phyloP scores from a whole-genome alignment of 2,329 filamentous ascomycete genomes.

The Venturia nashicola region DNA sequence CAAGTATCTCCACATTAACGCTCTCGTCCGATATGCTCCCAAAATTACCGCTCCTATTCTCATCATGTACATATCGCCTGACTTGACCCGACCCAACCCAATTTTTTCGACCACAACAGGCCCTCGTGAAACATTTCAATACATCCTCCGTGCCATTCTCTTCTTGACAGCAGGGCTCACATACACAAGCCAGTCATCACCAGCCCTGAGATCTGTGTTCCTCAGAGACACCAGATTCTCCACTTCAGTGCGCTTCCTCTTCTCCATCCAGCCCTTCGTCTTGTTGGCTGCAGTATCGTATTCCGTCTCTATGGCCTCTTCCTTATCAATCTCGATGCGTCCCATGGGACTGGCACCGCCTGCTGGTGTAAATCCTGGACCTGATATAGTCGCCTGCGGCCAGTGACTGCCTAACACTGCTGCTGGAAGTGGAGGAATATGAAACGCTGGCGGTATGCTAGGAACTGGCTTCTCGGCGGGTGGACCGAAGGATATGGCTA shows the following conservation, averaged over 20 bases:
- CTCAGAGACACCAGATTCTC: neutral
- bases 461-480: neutral
- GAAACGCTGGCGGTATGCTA: constrained; percentile 7
- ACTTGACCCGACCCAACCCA: neutral
- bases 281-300: neutral
- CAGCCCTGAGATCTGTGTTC: constrained; percentile 9
- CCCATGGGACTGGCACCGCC: neutral
- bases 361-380: neutral
- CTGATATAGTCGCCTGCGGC: neutral
- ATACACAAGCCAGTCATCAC: constrained; percentile 10
- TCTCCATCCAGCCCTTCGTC: constrained; percentile 9
- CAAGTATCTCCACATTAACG: neutral
- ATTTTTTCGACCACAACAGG: neutral
- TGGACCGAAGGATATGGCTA: constrained; percentile 9
- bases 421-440: neutral
- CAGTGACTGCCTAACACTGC: constrained; percentile 6
- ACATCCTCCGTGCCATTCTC: constrained; percentile 6
- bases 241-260: constrained; percentile 4
- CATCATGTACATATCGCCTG: neutral
- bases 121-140: neutral
- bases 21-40: neutral
- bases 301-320: neutral
- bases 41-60: neutral
- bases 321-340: neutral
- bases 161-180: constrained; percentile 9